phyloP scores from a whole-genome alignment of 2,329 filamentous ascomycete species.

The Rutstroemia sp. region DNA sequence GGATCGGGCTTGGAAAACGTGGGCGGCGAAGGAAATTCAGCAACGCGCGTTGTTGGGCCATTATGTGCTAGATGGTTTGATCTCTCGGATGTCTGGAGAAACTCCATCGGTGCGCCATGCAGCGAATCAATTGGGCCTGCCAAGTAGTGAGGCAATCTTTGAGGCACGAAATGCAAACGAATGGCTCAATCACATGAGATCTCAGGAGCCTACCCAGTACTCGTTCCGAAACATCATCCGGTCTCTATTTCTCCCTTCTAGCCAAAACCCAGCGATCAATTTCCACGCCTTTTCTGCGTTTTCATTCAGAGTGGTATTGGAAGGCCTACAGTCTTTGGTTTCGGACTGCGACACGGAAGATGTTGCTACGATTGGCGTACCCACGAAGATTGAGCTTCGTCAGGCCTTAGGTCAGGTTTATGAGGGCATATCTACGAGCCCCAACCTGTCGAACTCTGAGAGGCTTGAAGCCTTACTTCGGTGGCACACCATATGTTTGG shows the following conservation, averaged over 20 bases:
- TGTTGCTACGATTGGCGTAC: conserved; percentile 33
- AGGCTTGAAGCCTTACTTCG: conserved; percentile 35
- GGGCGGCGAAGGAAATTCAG: conserved; percentile 38
- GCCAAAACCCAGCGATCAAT: conserved; percentile 17
- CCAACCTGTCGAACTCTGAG: conserved; percentile 28
- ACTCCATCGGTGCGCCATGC: conserved; percentile 36
- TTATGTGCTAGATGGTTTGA: conserved; percentile 37
- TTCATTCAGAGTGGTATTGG: conserved; percentile 35
- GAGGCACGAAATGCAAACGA: conserved; percentile 34
- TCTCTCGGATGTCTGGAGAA: conserved; percentile 37
- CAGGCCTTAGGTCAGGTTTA: conserved; percentile 34
- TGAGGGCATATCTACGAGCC: conserved; percentile 32
- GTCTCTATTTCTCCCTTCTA: conserved; percentile 32
- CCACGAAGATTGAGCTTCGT: conserved; percentile 33
- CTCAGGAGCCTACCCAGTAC: conserved; percentile 26
- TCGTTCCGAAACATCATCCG: conserved; percentile 36
- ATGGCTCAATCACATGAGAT: conserved; percentile 33
- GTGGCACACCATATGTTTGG: conserved; percentile 39
- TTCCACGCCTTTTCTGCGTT: conserved; percentile 33
- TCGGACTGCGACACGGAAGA: conserved; percentile 34
- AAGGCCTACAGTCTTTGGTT: conserved; percentile 37
- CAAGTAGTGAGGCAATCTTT: conserved; percentile 35
- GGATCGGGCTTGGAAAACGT: conserved; percentile 34
- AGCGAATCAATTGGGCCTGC: conserved; percentile 34
- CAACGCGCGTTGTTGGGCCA: conserved; percentile 37